Evolutionary conservation across 768 basidiomycete species (phyloP).

Genomic region (Strobilomyces confusus): DNA sequence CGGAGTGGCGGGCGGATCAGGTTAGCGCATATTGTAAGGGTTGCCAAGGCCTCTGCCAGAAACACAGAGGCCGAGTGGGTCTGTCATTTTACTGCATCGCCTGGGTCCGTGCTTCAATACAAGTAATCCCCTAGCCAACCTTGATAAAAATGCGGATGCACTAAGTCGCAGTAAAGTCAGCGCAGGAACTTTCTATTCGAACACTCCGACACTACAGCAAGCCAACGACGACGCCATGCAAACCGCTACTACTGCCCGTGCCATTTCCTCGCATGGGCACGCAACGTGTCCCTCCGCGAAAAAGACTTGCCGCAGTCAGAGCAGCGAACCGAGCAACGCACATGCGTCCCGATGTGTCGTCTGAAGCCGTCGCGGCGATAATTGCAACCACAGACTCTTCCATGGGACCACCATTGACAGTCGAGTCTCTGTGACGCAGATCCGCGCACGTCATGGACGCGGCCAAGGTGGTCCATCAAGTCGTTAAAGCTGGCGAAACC

Average conservation of each 20-base stretch:
- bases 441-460: slow-evolving; percentile 4
- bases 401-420: slow-evolving; percentile 2
- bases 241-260: neutral
- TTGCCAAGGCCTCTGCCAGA: neutral
- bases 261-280: neutral
- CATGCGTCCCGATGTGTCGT: slow-evolving; percentile 10
- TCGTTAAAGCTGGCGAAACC: neutral
- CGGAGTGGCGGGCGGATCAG: neutral
- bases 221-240: neutral
- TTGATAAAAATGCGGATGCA: neutral
- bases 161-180: too few relatives aligned
- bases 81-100: too few relatives aligned
- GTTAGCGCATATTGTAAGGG: neutral
- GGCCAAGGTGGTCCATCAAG: slow-evolving; percentile 1
- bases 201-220: neutral
- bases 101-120: neutral
- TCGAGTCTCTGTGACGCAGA: neutral
- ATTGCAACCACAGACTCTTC: neutral
- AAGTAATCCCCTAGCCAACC: neutral
- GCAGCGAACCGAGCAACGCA: neutral
- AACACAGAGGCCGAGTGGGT: neutral
- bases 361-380: neutral
- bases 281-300: slow-evolving; percentile 5
- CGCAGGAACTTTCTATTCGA: neutral
- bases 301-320: neutral